Conservation (phyloP, 345 rosid genomes). For the Brassica juncea region DNA sequence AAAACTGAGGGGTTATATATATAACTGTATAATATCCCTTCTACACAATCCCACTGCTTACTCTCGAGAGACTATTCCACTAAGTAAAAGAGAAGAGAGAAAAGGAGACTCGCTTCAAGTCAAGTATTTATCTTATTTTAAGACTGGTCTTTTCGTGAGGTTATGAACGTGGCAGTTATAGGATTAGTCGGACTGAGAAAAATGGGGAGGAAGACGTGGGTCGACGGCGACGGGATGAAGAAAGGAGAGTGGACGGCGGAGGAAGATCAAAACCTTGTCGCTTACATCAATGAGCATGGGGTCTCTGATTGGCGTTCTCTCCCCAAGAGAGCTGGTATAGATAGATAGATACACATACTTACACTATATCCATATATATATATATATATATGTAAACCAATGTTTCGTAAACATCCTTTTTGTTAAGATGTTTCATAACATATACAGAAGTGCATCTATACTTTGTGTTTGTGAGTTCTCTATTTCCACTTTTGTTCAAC, state of each 20-base stretch:
- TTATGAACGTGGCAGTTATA: neutral
- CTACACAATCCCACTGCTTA: neutral
- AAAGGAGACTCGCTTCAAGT: neutral
- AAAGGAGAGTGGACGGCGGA: conserved; percentile 83
- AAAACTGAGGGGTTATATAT: conserved; percentile 17
- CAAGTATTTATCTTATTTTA: neutral
- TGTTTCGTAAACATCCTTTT: neutral
- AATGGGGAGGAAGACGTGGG: conserved; percentile 38
- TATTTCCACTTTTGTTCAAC: neutral
- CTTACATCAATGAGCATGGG: conserved; percentile 54
- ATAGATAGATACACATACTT: neutral
- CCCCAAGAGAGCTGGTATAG: conserved; percentile 60
- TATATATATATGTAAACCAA: neutral
- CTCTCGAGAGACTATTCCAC: conserved; percentile 4
- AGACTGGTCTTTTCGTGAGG: conserved; percentile 13
- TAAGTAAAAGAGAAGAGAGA: neutral
- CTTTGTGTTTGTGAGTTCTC: neutral
- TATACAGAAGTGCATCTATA: neutral
- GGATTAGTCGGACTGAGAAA: conserved; percentile 8
- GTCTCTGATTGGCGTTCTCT: conserved; percentile 70
- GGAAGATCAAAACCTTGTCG: conserved; percentile 65
- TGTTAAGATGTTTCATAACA: neutral
- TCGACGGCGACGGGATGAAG: conserved; percentile 44
- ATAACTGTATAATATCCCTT: neutral
- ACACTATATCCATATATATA: neutral